phyloP scores from a whole-genome alignment of 2,329 filamentous ascomycete genomes.

The Diaporthe sp. region DNA sequence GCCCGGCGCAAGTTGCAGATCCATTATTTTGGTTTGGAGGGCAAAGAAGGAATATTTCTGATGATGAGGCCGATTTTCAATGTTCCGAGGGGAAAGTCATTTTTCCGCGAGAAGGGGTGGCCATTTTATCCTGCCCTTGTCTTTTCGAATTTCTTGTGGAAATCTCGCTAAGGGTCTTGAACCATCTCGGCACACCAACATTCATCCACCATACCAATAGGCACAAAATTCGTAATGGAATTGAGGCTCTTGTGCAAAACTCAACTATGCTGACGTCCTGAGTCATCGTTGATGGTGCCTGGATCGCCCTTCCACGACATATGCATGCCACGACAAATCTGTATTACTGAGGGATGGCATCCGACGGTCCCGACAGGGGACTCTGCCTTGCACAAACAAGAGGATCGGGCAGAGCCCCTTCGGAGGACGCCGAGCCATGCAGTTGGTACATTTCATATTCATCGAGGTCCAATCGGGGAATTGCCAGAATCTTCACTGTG shows the following conservation, averaged over 20 bases:
- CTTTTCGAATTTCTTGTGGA: not conserved
- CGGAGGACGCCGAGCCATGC: not conserved
- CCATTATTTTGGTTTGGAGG: not conserved
- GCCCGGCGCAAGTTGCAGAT: not conserved
- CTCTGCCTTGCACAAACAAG: not conserved
- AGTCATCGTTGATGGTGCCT: not conserved
- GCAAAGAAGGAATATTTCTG: not conserved
- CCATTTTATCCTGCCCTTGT: not conserved
- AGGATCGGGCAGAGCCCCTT: not conserved
- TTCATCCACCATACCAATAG: not conserved
- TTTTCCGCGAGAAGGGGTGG: not conserved
- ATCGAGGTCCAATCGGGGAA: not conserved
- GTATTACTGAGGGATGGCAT: not conserved
- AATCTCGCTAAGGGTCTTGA: not conserved
- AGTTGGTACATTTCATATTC: not conserved
- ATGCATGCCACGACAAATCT: no score
- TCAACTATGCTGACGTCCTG: not conserved
- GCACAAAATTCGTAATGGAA: not conserved
- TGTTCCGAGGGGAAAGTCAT: not conserved
- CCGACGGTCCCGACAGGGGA: not conserved
- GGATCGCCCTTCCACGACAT: not conserved
- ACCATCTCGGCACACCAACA: not conserved
- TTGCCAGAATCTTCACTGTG: not conserved
- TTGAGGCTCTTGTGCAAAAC: not conserved
- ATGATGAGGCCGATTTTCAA: no score